Base-by-base conservation (phyloP, 2,329 filamentous ascomycete genomes). In the Aphanocladium album region DNA sequence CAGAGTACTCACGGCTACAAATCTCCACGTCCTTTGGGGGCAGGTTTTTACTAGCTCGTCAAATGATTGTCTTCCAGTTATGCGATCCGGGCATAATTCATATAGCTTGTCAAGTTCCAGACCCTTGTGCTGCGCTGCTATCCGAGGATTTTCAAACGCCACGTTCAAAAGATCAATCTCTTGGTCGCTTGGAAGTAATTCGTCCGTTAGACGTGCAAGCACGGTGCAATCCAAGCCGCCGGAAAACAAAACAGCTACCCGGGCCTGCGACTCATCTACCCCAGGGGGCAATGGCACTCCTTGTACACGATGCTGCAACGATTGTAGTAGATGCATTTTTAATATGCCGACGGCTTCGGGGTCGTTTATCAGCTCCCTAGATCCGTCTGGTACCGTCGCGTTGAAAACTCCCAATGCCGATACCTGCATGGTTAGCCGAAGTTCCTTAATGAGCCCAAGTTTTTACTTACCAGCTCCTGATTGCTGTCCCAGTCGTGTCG, bases 161-260 rank as follows among this genome's bases (percentile, higher is more conserved):
- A 99, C 93, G 66, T 99, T 99, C 64, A 99, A 82, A 9, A 99
- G 80, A 70, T 98, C 95, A 63, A 99, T 87, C 1, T 83, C 78
- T 68, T 96, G 87, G 4, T 80, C 74, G 0, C 70, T 16, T 0
- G 90, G 89, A 2, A 98, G 71, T 2, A 96, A 74, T 14, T 96
- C 89, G 70, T 96, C 90, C 12, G 84, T 80, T 25, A 98, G 75
- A 47, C 92, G 85, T 23, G 93, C 93, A 53, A 99, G 79, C 0
- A 97, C 80, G 0, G 93, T 93, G 71, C 95, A 98, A 72, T 99
- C 95, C 7, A 99, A 82, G 0, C 95, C 95, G 2, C 95, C 95
- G 0, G 95, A 99, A 72, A 98, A 99, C 0, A 99, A 79, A 1
- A 99, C 80, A 0, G 91, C 92, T 16, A 96, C 73, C 59, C 82